Evolutionary conservation across 176 grass and related monocot genomes (phyloP).

Genomic region (Rhipidocladum racemiflorum): DNA sequence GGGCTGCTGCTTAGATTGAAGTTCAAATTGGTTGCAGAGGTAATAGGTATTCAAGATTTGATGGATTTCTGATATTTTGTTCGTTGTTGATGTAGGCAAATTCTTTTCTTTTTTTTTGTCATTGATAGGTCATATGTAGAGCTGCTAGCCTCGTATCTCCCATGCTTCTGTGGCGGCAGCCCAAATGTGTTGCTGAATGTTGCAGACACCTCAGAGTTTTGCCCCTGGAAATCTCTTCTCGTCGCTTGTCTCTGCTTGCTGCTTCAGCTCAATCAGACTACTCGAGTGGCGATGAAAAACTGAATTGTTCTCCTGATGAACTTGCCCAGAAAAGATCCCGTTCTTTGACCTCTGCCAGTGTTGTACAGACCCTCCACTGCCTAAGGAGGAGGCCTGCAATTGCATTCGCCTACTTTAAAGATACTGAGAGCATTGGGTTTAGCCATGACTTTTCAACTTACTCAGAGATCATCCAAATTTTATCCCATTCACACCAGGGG

Average conservation of each 20-base stretch:
- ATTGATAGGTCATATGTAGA: too few relatives aligned
- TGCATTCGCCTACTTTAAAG: constrained; percentile 65
- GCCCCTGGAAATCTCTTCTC: background rate
- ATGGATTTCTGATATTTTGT: too few relatives aligned
- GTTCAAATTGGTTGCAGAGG: too few relatives aligned
- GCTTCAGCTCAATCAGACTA: constrained; percentile 24
- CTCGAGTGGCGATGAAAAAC: constrained; percentile 52
- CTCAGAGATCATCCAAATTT: constrained; percentile 43
- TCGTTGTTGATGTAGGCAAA: too few relatives aligned
- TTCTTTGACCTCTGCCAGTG: constrained; percentile 29
- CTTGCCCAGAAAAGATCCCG: background rate
- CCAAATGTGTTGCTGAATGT: constrained; percentile 36
- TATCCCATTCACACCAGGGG: constrained; percentile 33
- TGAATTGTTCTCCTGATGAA: background rate
- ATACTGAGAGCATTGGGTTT: constrained; percentile 48
- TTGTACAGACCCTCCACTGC: constrained; percentile 39
- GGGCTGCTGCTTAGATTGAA: too few relatives aligned
- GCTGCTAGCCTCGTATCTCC: background rate
- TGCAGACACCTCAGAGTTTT: constrained; percentile 23
- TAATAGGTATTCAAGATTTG: too few relatives aligned
- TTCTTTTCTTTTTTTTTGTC: too few relatives aligned
- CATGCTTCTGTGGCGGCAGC: constrained; percentile 33
- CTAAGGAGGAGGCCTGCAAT: constrained; percentile 36
- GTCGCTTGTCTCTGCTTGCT: constrained; percentile 17
- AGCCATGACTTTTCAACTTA: constrained; percentile 56